Evolutionary conservation across 257 asterid genomes (phyloP).

Genomic region (Primulina tabacum): DNA sequence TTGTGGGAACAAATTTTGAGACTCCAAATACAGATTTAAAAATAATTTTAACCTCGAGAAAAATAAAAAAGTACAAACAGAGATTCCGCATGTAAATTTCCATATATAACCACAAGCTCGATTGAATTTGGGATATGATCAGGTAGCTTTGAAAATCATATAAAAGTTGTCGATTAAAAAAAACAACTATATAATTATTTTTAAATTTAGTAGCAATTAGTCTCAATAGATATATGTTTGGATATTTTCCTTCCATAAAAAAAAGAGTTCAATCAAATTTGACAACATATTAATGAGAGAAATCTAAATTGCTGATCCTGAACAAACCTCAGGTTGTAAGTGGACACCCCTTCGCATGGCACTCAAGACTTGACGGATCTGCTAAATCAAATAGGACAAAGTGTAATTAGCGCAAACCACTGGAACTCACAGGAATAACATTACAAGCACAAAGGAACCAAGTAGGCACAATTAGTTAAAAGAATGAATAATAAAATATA

Average conservation of each 20-base stretch:
- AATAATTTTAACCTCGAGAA: too few species aligned
- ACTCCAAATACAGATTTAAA: background rate
- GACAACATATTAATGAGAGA: background rate
- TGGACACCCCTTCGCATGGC: conserved; percentile 41
- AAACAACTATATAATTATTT: background rate
- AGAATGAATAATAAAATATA: too few species aligned
- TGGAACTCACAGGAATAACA: background rate
- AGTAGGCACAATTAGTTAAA: background rate
- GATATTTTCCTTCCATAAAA: too few species aligned
- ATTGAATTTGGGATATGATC: too few species aligned
- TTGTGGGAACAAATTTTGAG: background rate
- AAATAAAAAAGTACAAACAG: too few species aligned
- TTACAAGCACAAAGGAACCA: background rate
- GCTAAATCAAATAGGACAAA: conserved; percentile 17
- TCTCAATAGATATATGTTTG: too few species aligned
- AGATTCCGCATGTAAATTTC: background rate
- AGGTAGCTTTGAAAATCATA: background rate
- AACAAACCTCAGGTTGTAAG: conserved; percentile 41
- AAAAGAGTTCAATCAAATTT: too few species aligned
- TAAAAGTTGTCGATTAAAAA: background rate
- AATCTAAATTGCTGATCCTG: background rate
- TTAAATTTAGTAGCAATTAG: background rate
- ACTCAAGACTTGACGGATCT: conserved; percentile 46
- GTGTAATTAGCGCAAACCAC: background rate
- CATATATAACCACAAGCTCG: background rate